Evolutionary conservation across 805 yeast species (phyloP).

Genomic region (Saturnispora ahearnii): DNA sequence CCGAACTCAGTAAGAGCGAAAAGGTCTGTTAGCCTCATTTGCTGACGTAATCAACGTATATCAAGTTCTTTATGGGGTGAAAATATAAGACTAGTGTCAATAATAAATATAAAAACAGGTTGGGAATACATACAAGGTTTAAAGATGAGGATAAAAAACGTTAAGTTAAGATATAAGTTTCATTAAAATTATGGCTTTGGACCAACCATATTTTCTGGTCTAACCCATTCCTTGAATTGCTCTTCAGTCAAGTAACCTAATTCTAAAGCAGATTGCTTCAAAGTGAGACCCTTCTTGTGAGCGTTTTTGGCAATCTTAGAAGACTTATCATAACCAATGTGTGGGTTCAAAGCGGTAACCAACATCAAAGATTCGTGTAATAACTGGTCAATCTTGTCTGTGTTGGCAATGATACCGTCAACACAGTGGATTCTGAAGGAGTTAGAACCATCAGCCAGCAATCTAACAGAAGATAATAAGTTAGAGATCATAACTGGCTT

Average conservation of each 20-base stretch:
- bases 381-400: conserved; percentile 74
- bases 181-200: conserved; percentile 41
- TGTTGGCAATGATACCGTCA: conserved; percentile 87
- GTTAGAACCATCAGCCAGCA: conserved; percentile 79
- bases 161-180: not conserved
- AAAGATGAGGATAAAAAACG: not conserved
- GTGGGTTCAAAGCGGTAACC: conserved; percentile 97
- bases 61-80: too few relatives aligned
- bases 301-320: conserved; percentile 98
- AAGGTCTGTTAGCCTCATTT: not conserved
- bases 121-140: not conserved
- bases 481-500: conserved; percentile 93
- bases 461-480: conserved; percentile 77
- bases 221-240: conserved; percentile 94
- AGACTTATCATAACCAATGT: conserved; percentile 96
- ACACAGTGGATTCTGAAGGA: conserved; percentile 95
- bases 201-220: conserved; percentile 97
- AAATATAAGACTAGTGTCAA: not conserved
- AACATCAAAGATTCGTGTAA: conserved; percentile 94
- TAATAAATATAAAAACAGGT: not conserved
- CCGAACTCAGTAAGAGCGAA: not conserved
- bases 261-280: conserved; percentile 91
- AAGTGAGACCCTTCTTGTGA: conserved; percentile 92
- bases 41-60: not conserved
- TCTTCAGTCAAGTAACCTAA: conserved; percentile 72